phyloP scores from a whole-genome alignment of 805 yeast genomes.

The Wickerhamomyces rabaulensis region DNA sequence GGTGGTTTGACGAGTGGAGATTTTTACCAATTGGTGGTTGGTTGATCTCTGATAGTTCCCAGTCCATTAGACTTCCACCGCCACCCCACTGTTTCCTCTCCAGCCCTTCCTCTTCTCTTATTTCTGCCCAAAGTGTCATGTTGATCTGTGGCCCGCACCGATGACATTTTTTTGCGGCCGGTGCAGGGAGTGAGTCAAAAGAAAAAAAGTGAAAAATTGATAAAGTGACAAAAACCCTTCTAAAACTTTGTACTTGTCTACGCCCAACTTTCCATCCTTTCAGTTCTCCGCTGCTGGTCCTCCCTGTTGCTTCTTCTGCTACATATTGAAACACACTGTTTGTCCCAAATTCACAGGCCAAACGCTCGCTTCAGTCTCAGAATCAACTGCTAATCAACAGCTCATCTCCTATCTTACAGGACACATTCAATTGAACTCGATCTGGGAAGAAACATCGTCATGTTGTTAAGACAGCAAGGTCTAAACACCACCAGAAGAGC shows the following conservation, averaged over 20 bases:
- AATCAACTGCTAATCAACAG: not conserved
- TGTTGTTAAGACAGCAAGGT: conserved; percentile 24
- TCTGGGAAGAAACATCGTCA: conserved; percentile 1
- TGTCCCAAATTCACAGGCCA: not conserved
- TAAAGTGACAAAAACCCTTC: not conserved
- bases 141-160: not conserved
- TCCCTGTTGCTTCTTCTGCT: not conserved
- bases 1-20: no score
- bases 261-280: no score
- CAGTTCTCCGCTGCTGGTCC: no score
- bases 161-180: not conserved
- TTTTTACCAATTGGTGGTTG: no score
- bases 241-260: no score
- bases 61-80: no score
- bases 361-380: no score
- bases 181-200: not conserved
- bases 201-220: not conserved
- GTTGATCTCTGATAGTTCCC: no score
- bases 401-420: not conserved
- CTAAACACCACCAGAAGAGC: conserved; percentile 23
- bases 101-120: no score
- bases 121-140: no score
- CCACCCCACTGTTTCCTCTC: no score
- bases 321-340: not conserved
- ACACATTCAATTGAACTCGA: not conserved